Percentiles rank a stretch among this genome's conserved stretches.
These are phyloP conservation scores for Cucurbita argyrosperma DNA, from an alignment of 306 rosid species.

Conservation along the genomic window DNA sequence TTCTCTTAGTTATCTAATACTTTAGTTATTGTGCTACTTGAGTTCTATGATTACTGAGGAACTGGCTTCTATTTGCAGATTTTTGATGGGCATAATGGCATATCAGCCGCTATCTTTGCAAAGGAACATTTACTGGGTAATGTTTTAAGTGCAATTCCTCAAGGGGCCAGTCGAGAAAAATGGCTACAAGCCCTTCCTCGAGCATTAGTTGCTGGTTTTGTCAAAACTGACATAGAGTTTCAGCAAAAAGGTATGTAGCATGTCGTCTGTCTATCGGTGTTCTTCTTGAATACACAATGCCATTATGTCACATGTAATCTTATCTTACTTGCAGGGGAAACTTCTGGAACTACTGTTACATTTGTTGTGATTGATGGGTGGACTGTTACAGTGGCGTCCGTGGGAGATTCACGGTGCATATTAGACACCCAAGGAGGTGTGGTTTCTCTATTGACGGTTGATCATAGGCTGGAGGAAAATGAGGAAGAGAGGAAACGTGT, in stretches of 20 bases:
- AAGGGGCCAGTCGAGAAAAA: slow-evolving; percentile 72
- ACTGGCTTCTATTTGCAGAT: slow-evolving; percentile 40
- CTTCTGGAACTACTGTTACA: slow-evolving; percentile 98
- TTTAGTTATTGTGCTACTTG: not conserved
- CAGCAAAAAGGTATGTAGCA: slow-evolving; percentile 62
- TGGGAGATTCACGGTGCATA: slow-evolving; percentile 98
- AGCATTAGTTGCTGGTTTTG: slow-evolving; percentile 90
- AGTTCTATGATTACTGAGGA: not conserved
- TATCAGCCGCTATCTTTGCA: slow-evolving; percentile 85
- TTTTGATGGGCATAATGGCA: slow-evolving; percentile 95
- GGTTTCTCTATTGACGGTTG: slow-evolving; percentile 89
- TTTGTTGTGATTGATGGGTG: slow-evolving; percentile 82
- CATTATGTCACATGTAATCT: slow-evolving; percentile 6
- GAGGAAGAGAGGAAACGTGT: slow-evolving; percentile 93
- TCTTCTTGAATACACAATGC: not conserved
- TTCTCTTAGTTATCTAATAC: not conserved
- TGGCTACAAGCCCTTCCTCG: slow-evolving; percentile 98
- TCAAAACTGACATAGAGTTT: slow-evolving; percentile 94
- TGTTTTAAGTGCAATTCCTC: slow-evolving; percentile 87
- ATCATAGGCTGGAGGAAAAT: slow-evolving; percentile 93
- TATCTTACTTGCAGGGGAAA: slow-evolving; percentile 55
- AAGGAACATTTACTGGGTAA: slow-evolving; percentile 69
- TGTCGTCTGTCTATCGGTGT: not conserved
- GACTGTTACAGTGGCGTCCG: slow-evolving; percentile 97
- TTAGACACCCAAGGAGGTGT: slow-evolving; percentile 86